These are phyloP conservation scores for Mrakia gelida DNA, from an alignment of 768 basidiomycete species.

Conservation along the genomic window DNA sequence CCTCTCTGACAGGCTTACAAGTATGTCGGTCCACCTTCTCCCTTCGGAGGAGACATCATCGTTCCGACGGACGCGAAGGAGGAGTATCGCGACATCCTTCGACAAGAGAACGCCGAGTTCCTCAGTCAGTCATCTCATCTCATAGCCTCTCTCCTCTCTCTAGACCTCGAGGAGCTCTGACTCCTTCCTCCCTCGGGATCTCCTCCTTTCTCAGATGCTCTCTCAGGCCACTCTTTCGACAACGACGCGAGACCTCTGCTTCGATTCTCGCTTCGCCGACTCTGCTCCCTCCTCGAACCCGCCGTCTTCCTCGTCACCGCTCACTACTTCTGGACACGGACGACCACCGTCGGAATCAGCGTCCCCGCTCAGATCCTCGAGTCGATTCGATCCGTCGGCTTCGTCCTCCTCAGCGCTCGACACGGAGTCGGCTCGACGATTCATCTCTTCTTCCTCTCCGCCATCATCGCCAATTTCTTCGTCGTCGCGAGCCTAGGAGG, in stretches of 20 bases:
- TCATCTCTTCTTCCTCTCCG: not conserved
- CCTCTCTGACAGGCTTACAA: not conserved
- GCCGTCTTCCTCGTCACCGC: not conserved
- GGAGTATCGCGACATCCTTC: not conserved
- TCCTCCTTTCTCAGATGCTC: not conserved
- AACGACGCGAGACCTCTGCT: not conserved
- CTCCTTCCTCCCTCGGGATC: not conserved
- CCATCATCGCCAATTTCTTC: not conserved
- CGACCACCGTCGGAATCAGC: not conserved
- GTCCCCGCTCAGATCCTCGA: not conserved
- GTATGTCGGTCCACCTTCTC: not conserved
- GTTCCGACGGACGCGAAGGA: not conserved
- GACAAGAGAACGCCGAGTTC: not conserved
- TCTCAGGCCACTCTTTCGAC: not conserved
- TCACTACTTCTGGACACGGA: not conserved
- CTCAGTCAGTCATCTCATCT: not conserved
- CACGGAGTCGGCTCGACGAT: not conserved
- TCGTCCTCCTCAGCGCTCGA: not conserved
- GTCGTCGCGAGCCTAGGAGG: not conserved
- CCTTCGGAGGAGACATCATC: not conserved
- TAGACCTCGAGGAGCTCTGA: not conserved
- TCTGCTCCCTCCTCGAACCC: not conserved
- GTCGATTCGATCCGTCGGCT: not conserved
- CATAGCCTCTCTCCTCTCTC: not conserved
- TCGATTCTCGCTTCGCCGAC: not conserved